Evolutionary conservation across 106 monocot genomes (phyloP).

Genomic region (Dioscorea zingiberensis): DNA sequence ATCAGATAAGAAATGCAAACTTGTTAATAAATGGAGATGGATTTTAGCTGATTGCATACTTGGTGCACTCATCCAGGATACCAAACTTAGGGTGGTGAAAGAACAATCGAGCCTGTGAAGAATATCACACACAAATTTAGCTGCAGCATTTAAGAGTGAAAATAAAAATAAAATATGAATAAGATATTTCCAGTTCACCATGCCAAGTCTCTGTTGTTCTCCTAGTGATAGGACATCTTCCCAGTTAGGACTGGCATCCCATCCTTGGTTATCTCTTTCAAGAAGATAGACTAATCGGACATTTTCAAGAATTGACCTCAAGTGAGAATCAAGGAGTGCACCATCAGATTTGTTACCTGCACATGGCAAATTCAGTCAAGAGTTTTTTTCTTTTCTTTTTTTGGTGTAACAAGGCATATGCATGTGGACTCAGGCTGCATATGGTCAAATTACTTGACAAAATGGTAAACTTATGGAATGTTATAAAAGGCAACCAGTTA

Average conservation of each 20-base stretch:
- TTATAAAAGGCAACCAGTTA: too few relatives aligned
- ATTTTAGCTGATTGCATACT: constrained; percentile 37
- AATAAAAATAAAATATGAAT: background rate
- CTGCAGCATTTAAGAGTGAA: background rate
- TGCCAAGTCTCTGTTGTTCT: constrained; percentile 98
- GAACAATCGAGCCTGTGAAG: constrained; percentile 84
- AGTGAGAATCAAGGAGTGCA: constrained; percentile 38
- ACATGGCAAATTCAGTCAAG: background rate
- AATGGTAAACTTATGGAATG: too few relatives aligned
- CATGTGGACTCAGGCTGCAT: too few relatives aligned
- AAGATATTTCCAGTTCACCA: constrained; percentile 44
- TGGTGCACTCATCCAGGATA: constrained; percentile 97
- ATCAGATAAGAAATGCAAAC: background rate
- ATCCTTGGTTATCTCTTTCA: constrained; percentile 57
- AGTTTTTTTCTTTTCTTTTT: too few relatives aligned
- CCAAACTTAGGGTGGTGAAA: constrained; percentile 95
- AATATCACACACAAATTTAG: background rate
- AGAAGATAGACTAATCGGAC: constrained; percentile 91
- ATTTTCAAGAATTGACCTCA: constrained; percentile 80
- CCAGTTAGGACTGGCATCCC: constrained; percentile 91
- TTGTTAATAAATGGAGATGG: background rate
- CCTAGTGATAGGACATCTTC: constrained; percentile 92
- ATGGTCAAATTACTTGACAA: too few relatives aligned
- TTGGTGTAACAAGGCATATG: too few relatives aligned
- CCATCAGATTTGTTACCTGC: constrained; percentile 27